These are phyloP conservation scores for Zygotorulaspora danielsina DNA, from an alignment of 805 yeast species.

Conservation along the genomic window DNA sequence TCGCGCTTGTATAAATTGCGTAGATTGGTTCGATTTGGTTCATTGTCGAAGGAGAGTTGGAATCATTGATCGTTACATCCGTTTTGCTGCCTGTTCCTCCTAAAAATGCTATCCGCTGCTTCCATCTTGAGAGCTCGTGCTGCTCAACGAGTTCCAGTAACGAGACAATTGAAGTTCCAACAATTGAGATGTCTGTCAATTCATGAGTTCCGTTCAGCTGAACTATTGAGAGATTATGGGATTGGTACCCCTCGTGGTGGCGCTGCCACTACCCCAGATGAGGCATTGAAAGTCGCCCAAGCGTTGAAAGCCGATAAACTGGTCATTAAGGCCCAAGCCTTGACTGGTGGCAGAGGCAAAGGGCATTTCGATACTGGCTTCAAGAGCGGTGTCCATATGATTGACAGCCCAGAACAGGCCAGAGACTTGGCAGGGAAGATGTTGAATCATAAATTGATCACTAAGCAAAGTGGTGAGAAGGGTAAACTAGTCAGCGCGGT, in stretches of 20 bases:
- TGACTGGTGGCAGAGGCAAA: conserved; percentile 99
- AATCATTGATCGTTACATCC: no score
- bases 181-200: conserved; percentile 70
- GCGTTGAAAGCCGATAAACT: conserved; percentile 60
- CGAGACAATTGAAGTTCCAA: conserved; percentile 6
- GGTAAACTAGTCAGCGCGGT: conserved; percentile 98
- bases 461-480: conserved; percentile 96
- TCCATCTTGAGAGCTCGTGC: conserved; percentile 11
- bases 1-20: no score
- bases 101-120: conserved; percentile 36
- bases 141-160: conserved; percentile 2
- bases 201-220: conserved; percentile 95
- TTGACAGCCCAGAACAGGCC: conserved; percentile 81
- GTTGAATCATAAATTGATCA: conserved; percentile 89
- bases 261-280: conserved; percentile 86
- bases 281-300: conserved; percentile 80
- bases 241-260: conserved; percentile 88
- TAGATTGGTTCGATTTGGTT: no score
- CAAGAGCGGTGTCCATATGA: conserved; percentile 94
- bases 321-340: conserved; percentile 96
- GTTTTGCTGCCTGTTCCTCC: no score
- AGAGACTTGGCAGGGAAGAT: conserved; percentile 79
- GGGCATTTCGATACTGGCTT: conserved; percentile 95
- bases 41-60: no score
- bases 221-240: conserved; percentile 73